Percentiles rank a stretch among this genome's conserved stretches.
Evolutionary conservation across 176 grass and related monocot species (phyloP).

Genomic region (maize (Zea mays)): Zm-B73-REFERENCE-NAM-5.0 NC_050101.1:44956001-44956500

Average conservation of each 20-base stretch:
- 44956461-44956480: constrained; percentile 54
- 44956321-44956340: too few species aligned
- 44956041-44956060: constrained; percentile 16
- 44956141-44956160: not conserved
- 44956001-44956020: constrained; percentile 21
- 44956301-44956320: too few species aligned
- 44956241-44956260: not conserved
- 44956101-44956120: not conserved
- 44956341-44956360: too few species aligned
- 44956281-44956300: not conserved
- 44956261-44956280: not conserved
- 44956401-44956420: not conserved
- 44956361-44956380: not conserved
- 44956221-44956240: constrained; percentile 29
- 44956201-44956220: not conserved
- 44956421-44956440: constrained; percentile 1
- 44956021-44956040: constrained; percentile 28
- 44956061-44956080: constrained; percentile 4
- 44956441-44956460: constrained; percentile 16
- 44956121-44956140: constrained; percentile 24
- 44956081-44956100: not conserved
- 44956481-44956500: constrained; percentile 27
- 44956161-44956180: not conserved
- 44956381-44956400: not conserved
- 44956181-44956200: constrained; percentile 25